A percentile compares a stretch with the other conserved stretches of the same genome.
These are phyloP conservation scores for Elongisporangium anandrum DNA, from an alignment of 352 stramenopile genomes.

Conservation along the genomic window DNA sequence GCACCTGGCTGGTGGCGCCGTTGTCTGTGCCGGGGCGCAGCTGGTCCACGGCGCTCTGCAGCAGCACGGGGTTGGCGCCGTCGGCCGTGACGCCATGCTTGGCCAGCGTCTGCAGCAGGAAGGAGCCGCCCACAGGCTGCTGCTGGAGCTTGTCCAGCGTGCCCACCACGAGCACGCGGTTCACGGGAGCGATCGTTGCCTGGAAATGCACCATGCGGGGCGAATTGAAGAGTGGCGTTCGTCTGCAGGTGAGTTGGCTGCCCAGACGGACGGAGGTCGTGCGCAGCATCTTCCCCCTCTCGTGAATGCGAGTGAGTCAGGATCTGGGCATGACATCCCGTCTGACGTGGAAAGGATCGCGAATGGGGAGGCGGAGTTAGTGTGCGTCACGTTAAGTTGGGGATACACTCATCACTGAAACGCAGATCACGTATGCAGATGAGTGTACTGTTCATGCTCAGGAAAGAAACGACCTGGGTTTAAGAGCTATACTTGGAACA, in stretches of 20 bases:
- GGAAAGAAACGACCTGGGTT: not conserved
- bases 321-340: not conserved
- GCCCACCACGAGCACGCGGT: conserved; percentile 51
- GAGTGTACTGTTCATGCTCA: not conserved
- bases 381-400: not conserved
- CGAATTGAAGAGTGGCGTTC: conserved; percentile 3
- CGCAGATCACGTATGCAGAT: not conserved
- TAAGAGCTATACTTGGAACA: too few relatives aligned
- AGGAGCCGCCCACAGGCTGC: conserved; percentile 22
- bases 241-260: not conserved
- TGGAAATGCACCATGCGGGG: conserved; percentile 32
- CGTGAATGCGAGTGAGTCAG: not conserved
- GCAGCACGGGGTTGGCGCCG: conserved; percentile 31
- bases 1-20: conserved; percentile 37
- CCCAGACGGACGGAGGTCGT: not conserved
- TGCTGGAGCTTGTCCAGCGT: conserved; percentile 36
- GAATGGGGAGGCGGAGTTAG: not conserved
- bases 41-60: conserved; percentile 42
- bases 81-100: conserved; percentile 13
- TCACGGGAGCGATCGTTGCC: conserved; percentile 25
- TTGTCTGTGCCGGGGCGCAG: conserved; percentile 37
- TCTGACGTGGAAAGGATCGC: not conserved
- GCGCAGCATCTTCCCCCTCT: not conserved
- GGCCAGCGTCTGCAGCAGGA: conserved; percentile 35
- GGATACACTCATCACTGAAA: not conserved